Conservation (phyloP, 257 asterid species). For the Fraxinus americana region DNA sequence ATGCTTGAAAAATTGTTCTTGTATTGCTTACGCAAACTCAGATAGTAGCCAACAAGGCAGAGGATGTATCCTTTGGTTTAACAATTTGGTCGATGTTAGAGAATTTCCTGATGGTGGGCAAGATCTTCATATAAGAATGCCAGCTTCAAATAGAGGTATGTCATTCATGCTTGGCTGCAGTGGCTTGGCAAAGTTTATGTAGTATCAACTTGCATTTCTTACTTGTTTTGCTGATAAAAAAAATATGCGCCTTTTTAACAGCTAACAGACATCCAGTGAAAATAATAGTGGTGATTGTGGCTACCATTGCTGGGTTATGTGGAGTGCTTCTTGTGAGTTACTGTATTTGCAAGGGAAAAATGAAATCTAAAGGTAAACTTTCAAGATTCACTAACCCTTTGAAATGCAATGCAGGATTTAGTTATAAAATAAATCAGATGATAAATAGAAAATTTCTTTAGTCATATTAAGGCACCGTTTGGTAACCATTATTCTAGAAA, state of each 20-base stretch:
- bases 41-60: constrained; percentile 26
- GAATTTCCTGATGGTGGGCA: constrained; percentile 33
- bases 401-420: not conserved
- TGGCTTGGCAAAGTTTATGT: no score
- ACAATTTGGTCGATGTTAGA: constrained; percentile 36
- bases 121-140: constrained; percentile 36
- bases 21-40: constrained; percentile 33
- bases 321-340: constrained; percentile 30
- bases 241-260: constrained; percentile 11
- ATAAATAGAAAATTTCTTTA: not conserved
- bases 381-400: not conserved
- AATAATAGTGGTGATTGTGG: constrained; percentile 17
- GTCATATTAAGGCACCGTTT: no score
- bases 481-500: no score
- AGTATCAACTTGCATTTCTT: not conserved
- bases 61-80: constrained; percentile 46
- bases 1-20: constrained; percentile 39
- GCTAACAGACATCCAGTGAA: constrained; percentile 21
- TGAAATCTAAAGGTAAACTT: constrained; percentile 27
- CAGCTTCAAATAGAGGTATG: constrained; percentile 28
- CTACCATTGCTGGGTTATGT: constrained; percentile 25
- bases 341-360: constrained; percentile 25
- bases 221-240: constrained; percentile 14
- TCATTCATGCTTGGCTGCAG: not conserved
- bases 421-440: not conserved